Evolutionary conservation across 106 monocot genomes (phyloP).

Genomic region (Amphibolis antarctica): DNA sequence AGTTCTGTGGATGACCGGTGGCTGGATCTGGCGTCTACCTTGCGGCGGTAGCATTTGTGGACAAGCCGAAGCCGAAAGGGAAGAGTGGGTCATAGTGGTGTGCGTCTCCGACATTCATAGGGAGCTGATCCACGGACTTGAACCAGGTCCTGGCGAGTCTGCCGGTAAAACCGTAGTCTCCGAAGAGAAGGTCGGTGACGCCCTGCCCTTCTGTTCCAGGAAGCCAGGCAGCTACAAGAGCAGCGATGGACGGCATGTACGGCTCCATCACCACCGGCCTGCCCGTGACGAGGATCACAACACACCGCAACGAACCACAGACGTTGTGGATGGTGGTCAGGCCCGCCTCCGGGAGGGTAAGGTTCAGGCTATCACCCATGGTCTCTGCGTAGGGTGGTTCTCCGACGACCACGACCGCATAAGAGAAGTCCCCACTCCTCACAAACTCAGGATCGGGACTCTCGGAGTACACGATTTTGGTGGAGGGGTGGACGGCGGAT

Average conservation of each 20-base stretch:
- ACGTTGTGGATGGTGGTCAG: conserved; percentile 23
- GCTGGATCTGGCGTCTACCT: no score
- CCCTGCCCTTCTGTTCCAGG: conserved; percentile 72
- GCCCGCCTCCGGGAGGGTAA: conserved; percentile 29
- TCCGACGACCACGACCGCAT: conserved; percentile 11
- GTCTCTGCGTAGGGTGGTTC: conserved; percentile 14
- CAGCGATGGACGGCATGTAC: conserved; percentile 1
- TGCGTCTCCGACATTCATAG: conserved; percentile 62
- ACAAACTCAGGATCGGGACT: conserved; percentile 2
- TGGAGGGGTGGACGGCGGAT: conserved; percentile 1
- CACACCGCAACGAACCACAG: conserved; percentile 1
- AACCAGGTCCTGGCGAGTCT: conserved; percentile 65
- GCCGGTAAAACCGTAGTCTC: conserved; percentile 67
- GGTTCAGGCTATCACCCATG: conserved; percentile 13
- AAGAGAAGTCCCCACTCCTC: conserved; percentile 9
- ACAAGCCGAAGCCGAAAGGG: conserved; percentile 60
- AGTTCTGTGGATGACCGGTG: no score
- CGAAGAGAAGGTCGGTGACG: conserved; percentile 57
- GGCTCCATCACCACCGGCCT: conserved; percentile 12
- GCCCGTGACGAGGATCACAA: conserved; percentile 8
- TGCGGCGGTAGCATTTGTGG: conserved; percentile 11
- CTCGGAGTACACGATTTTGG: conserved; percentile 8
- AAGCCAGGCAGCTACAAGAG: conserved; percentile 61
- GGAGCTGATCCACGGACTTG: conserved; percentile 61
- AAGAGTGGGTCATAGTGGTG: conserved; percentile 60